Conservation (phyloP, 371 early-diverging fungal species). For the Phascolomyces articulosus region DNA sequence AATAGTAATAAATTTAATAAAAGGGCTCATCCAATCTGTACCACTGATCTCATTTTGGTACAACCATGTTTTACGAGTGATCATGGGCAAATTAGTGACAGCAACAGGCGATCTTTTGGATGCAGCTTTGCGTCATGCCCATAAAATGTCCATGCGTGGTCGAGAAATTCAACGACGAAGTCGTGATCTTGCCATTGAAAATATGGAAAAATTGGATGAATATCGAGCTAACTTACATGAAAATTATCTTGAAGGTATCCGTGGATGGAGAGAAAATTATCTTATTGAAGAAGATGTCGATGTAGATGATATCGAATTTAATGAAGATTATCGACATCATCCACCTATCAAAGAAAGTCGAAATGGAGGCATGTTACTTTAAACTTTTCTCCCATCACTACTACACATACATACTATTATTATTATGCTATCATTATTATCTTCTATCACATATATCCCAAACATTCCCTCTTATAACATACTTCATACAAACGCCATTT, state of each 20-base stretch:
- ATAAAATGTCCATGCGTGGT: slow-evolving; percentile 44
- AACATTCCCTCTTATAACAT: too few relatives aligned
- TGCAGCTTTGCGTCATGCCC: slow-evolving; percentile 53
- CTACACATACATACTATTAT: background rate
- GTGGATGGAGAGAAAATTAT: slow-evolving; percentile 37
- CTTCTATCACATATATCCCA: too few relatives aligned
- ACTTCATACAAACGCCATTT: too few relatives aligned
- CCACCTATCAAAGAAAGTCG: slow-evolving; percentile 16
- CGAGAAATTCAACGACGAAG: slow-evolving; percentile 49
- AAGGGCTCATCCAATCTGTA: slow-evolving; percentile 61
- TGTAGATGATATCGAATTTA: background rate
- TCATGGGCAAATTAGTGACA: slow-evolving; percentile 57
- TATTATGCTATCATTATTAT: background rate
- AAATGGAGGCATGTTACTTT: background rate
- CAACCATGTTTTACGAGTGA: slow-evolving; percentile 60
- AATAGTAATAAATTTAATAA: background rate
- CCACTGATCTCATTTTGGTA: slow-evolving; percentile 71
- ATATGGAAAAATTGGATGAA: slow-evolving; percentile 48
- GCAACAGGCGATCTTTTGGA: slow-evolving; percentile 63
- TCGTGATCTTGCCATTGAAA: slow-evolving; percentile 43
- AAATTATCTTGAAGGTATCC: slow-evolving; percentile 42
- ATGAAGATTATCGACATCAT: slow-evolving; percentile 6
- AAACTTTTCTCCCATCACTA: background rate
- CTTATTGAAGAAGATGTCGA: slow-evolving; percentile 16
- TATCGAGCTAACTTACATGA: slow-evolving; percentile 45